These are phyloP conservation scores for Moesziomyces sp. DNA, from an alignment of 1,284 basidiomycete genomes.

Conservation along the genomic window DNA sequence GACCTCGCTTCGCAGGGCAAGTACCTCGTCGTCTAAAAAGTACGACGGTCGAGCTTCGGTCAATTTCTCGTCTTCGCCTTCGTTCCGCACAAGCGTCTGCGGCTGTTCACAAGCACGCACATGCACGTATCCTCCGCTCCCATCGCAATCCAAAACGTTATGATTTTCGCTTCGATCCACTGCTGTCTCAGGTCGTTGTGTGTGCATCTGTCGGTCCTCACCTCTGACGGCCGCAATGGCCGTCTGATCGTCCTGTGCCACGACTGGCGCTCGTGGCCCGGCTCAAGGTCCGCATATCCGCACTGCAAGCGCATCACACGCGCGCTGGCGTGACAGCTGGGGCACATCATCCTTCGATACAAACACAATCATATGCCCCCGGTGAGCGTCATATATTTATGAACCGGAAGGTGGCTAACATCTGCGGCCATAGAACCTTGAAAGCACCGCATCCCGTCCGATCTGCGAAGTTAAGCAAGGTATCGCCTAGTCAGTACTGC, in stretches of 20 bases:
- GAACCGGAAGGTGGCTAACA: conserved; percentile 44
- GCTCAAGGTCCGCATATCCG: conserved; percentile 46
- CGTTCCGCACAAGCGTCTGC: too few relatives aligned
- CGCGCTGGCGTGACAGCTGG: too few relatives aligned
- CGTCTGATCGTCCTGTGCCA: conserved; percentile 55
- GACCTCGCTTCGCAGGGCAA: conserved; percentile 32
- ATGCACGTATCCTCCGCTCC: too few relatives aligned
- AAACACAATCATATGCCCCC: too few relatives aligned
- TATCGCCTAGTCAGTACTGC: conserved; percentile 84
- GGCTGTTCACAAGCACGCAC: too few relatives aligned
- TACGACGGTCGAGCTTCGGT: background rate
- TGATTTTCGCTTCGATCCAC: too few relatives aligned
- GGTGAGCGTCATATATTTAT: too few relatives aligned
- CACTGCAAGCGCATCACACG: too few relatives aligned
- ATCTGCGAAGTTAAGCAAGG: conserved; percentile 83
- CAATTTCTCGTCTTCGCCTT: too few relatives aligned
- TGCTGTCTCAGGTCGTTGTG: too few relatives aligned
- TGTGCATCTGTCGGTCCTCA: background rate
- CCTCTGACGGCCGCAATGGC: conserved; percentile 38
- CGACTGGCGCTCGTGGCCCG: conserved; percentile 59
- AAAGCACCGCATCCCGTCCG: conserved; percentile 83
- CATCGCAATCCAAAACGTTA: too few relatives aligned
- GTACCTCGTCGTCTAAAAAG: conserved; percentile 17
- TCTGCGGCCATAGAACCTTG: conserved; percentile 81
- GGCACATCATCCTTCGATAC: too few relatives aligned